Conservation (phyloP, 306 rosid species). For the Prunus fruticosa region DNA sequence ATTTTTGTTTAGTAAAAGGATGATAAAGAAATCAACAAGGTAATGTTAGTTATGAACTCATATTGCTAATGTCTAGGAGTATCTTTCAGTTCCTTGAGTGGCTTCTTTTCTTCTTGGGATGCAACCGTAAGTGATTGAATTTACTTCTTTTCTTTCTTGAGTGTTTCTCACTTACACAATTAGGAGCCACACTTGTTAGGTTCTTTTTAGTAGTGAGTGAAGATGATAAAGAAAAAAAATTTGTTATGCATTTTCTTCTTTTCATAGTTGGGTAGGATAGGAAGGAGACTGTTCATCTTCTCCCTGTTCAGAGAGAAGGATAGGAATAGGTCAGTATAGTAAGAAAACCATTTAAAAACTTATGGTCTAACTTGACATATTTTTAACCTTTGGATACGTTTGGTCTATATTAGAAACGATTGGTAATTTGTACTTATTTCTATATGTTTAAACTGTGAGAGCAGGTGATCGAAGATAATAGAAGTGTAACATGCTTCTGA, state of each 20-base stretch:
- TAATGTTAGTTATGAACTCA: not conserved
- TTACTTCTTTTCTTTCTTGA: not conserved
- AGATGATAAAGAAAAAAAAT: too few relatives aligned
- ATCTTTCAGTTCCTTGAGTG: not conserved
- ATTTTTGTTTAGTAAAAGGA: not conserved
- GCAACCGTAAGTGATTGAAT: not conserved
- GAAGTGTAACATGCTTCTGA: conserved; percentile 58
- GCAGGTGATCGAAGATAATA: conserved; percentile 61
- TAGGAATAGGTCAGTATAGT: not conserved
- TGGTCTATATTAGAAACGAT: not conserved
- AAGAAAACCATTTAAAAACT: not conserved
- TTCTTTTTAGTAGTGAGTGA: not conserved
- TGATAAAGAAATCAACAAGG: not conserved
- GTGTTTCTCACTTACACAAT: not conserved
- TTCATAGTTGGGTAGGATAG: not conserved
- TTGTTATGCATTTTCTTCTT: not conserved
- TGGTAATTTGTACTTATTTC: not conserved
- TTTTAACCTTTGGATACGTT: not conserved
- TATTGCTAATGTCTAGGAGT: not conserved
- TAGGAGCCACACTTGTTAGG: not conserved
- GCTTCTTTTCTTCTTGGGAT: not conserved
- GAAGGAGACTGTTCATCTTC: not conserved
- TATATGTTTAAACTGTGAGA: not conserved
- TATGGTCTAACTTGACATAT: not conserved
- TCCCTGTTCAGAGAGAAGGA: not conserved